Evolutionary conservation across 352 stramenopile species (phyloP), one percentile per base, ranked within the genome.

Genomic region (Globisporangium camurandrum): DNA sequence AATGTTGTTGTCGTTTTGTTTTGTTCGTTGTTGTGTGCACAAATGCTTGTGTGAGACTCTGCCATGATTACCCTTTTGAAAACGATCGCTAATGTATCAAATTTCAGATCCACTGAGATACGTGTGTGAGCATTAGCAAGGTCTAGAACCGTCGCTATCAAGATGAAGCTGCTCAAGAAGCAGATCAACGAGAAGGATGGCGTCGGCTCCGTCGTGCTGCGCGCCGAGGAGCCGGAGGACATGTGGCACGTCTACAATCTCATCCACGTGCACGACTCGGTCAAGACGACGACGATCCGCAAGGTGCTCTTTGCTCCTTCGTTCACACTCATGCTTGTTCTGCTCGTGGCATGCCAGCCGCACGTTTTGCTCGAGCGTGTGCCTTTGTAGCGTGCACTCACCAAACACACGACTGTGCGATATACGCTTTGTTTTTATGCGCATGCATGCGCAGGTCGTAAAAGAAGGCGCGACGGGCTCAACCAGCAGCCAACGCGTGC

Each of bases 191-290:
- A 91, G 59, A 99, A 99, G 75, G 95, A 98, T 75, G 93, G 93
- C 56, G 85, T 71, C 45, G 95, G 95, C 23, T 84, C 56, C 12
- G 77, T 99, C 20, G 69, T 95, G 51, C 73, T 99, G 46, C 84
- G 90, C 37, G 93, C 96, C 8, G 93, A 98, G 65, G 96, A 98
- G 54, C 71, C 89, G 4, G 96, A 99, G 68, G 97, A 99, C 68
- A 96, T 99, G 72, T 99, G 95, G 95, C 96, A 99, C 60, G 80
- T 96, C 27, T 99, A 98, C 82, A 99, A 99, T 67, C 75, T 99
- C 34, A 96, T 99, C 36, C 81, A 95, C 60, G 79, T 85, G 40
- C 71, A 75, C 16, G 96, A 99, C 66, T 85, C 81, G 39, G 88
- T 99, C 36, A 93, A 96, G 54, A 98, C 93, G 45, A 98, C 90